phyloP scores from a whole-genome alignment of 805 yeast species.

The Metschnikowia dekortorum region DNA sequence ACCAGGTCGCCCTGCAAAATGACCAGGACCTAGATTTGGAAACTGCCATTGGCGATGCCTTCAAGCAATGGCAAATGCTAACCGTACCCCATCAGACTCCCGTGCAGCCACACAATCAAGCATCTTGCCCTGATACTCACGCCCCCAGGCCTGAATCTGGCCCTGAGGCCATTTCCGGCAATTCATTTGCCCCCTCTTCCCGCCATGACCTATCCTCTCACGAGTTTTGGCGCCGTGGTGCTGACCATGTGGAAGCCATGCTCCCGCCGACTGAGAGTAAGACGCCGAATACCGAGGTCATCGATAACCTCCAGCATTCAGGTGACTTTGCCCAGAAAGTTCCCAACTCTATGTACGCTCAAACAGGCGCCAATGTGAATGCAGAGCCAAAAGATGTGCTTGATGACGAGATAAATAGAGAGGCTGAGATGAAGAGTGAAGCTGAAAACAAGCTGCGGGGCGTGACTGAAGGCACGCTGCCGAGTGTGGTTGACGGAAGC shows the following conservation, averaged over 20 bases:
- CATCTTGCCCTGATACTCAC: neutral
- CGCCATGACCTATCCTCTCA: neutral
- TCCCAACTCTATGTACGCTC: neutral
- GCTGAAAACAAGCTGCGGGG: no score
- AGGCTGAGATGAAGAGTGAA: no score
- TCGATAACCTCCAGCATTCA: no score
- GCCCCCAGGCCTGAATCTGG: neutral
- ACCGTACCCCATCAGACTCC: neutral
- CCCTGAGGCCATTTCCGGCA: slow-evolving; percentile 7
- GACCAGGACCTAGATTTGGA: slow-evolving; percentile 17
- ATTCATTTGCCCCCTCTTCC: slow-evolving; percentile 3
- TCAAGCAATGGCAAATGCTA: slow-evolving; percentile 27
- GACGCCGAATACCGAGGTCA: no score
- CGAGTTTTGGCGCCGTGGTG: neutral
- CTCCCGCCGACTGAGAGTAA: neutral
- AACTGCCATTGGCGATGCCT: slow-evolving; percentile 37
- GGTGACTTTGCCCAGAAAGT: neutral
- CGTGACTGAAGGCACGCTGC: no score
- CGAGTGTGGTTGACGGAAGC: no score
- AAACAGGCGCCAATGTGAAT: no score
- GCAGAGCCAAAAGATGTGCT: no score
- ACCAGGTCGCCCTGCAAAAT: neutral
- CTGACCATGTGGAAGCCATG: neutral
- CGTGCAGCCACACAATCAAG: neutral
- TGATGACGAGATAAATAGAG: no score